Evolutionary conservation across 2,329 filamentous ascomycete genomes (phyloP), one percentile per base, ranked within the genome.

Genomic region (Akanthomyces lecanii): DNA sequence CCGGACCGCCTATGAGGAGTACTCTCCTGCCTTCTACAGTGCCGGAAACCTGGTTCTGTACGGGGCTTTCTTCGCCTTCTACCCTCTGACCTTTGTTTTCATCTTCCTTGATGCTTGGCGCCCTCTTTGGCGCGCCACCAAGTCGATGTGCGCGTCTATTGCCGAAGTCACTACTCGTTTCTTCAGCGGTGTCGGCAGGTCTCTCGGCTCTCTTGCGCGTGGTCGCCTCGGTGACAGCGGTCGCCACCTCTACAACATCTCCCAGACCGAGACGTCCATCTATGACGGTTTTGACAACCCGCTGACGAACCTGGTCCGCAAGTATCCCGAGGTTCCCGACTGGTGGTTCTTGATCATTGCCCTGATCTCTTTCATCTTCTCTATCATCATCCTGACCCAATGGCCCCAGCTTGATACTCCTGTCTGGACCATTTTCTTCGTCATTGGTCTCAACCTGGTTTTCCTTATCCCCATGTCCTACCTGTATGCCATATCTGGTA

Each of bases 311-410:
- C 67, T 79, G 1, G 81, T 82, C 78, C 66, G 71, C 5, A 72
- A 70, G 3, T 82, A 81, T 64, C 69, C 71, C 0, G 80, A 81
- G 56, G 78, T 81, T 0, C 79, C 80, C 0, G 79, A 81, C 61
- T 82, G 79, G 79, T 82, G 80, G 73, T 75, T 73, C 28, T 57
- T 67, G 21, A 69, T 79, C 23, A 67, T 69, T 38, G 67, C 66
- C 12, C 21, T 69, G 18, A 40, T 65, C 21, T 67, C 72, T 8
- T 70, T 77, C 62, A 66, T 75, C 30, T 71, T 76, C 23, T 71
- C 73, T 7, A 69, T 75, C 47, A 65, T 76, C 59, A 68, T 73
- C 40, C 66, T 76, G 5, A 66, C 63, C 3, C 61, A 70, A 23
- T 74, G 68, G 59, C 71, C 70, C 1, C 63, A 69, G 38, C 67